Base-by-base conservation (phyloP, 2,329 filamentous ascomycete genomes). In the Magnaporthiopsis incrustans region DNA sequence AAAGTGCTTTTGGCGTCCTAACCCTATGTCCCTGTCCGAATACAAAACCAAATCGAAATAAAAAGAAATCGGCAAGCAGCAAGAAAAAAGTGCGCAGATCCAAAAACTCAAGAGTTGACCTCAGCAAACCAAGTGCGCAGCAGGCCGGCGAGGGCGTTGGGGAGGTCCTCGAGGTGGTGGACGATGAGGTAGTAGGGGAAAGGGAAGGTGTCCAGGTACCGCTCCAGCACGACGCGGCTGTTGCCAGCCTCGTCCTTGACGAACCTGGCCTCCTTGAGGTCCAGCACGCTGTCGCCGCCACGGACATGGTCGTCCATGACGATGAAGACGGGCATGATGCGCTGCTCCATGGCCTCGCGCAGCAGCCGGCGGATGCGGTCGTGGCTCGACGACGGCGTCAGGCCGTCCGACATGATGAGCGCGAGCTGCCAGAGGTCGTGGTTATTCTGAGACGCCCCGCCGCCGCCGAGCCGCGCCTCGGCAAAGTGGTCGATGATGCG, bases 171-270 rank as follows among this genome's bases (percentile, higher is more conserved):
- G 60, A 99, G 87, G 78, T 98, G 87, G 68, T 94, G 88, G 65
- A 99, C 95, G 69, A 99, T 91, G 64, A 99, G 79, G 74, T 98
- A 99, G 79, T 97, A 99, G 74, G 90, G 88, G 78, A 99, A 99
- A 0, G 96, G 95, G 76, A 99, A 99, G 10, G 88, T 89, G 75
- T 99, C 96, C 70, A 99, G 84, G 74, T 99, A 99, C 71, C 91
- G 87, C 79, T 92, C 89, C 75, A 96, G 92, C 70, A 89, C 88
- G 64, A 97, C 85, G 71, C 87, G 84, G 66, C 88, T 78, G 78
- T 87, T 78, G 75, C 84, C 76, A 70, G 78, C 67, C 69, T 76
- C 81, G 33, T 91, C 88, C 65, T 83, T 84, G 67, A 89, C 85
- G 72, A 98, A 97, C 73, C 87, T 87, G 53, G 92, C 94, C 76